Evolutionary conservation across 83 land plant species (phyloP).

Genomic region (Picea abies): DNA sequence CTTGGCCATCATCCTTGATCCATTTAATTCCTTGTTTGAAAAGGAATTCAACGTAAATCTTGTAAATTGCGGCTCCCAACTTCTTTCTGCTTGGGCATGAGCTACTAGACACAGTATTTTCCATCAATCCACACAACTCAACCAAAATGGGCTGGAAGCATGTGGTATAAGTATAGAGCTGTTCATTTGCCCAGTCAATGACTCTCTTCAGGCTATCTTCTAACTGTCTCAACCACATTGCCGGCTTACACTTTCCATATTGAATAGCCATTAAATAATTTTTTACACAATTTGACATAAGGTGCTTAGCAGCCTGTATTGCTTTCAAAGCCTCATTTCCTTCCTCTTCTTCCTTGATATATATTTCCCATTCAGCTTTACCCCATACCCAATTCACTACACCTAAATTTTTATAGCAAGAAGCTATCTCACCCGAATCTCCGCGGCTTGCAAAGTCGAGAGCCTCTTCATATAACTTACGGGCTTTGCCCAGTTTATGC

Average conservation of each 20-base stretch:
- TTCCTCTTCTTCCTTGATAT: not conserved
- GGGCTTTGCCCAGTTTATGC: not conserved
- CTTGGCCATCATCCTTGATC: not conserved
- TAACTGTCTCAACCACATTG: not conserved
- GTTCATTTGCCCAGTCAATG: not conserved
- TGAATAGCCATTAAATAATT: not conserved
- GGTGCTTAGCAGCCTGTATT: not conserved
- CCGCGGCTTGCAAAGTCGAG: not conserved
- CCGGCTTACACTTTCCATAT: not conserved
- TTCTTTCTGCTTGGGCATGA: not conserved
- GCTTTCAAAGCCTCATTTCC: not conserved
- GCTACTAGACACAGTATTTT: not conserved
- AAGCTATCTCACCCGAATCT: not conserved
- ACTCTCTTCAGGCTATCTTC: not conserved
- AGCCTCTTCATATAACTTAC: not conserved
- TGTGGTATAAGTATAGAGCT: not conserved
- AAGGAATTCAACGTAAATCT: not conserved
- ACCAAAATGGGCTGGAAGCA: not conserved
- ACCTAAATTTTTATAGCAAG: conserved; percentile 16
- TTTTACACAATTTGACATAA: not conserved
- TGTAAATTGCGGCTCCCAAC: not conserved
- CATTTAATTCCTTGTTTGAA: not conserved
- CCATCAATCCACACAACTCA: not conserved
- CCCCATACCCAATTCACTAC: conserved; percentile 5
- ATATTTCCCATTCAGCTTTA: not conserved